Base-by-base conservation (phyloP, 1,284 basidiomycete species). In the Ganoderma lingzhi region DNA sequence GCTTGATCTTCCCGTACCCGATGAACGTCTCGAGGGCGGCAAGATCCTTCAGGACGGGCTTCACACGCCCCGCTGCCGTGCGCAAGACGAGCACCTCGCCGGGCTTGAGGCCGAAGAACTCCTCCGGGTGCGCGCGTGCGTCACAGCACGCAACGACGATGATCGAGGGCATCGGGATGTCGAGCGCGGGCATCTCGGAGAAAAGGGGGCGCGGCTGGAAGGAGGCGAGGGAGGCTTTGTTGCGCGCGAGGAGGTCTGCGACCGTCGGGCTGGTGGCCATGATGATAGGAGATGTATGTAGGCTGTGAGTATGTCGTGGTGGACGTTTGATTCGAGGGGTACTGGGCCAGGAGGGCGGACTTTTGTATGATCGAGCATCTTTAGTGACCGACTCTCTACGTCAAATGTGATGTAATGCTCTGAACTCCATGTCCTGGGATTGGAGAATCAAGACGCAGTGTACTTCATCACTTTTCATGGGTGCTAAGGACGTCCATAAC, bases 61-160 rank as follows among this genome's bases (percentile, higher is more conserved):
- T 23, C 10, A 59, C 56, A 19, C 35, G 56, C 6, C 56, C 56
- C 15, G 35, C 56, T 2, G 56, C 35, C 35, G 32, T 59, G 35
- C 56, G 56, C 6, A 59, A 6, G 56, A 59, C 56, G 56, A 59
- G 14, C 19, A 9, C 56, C 6, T 59, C 56, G 35, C 19, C 19
- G 6, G 35, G 56, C 56, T 39, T 39, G 56, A 59, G 56, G 56
- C 56, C 35, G 56, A 59, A 59, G 32, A 59, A 37, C 35, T 59
- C 35, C 35, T 59, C 56, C 8, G 56, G 56, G 56, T n/a, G 32
- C 8, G 35, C 32, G 55, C 55, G 56, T 9, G 56, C 30, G 19
- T 59, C 56, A 19, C 32, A 35, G 56, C 56, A 59, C 10, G 35
- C 9, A 19, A 59, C 56, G 35, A 59, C 12, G 32, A 39, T 19